A percentile compares a stretch with the other conserved stretches of the same genome.
Conservation (phyloP, 2,329 filamentous ascomycete species). For the Colletotrichum liriopes region DNA sequence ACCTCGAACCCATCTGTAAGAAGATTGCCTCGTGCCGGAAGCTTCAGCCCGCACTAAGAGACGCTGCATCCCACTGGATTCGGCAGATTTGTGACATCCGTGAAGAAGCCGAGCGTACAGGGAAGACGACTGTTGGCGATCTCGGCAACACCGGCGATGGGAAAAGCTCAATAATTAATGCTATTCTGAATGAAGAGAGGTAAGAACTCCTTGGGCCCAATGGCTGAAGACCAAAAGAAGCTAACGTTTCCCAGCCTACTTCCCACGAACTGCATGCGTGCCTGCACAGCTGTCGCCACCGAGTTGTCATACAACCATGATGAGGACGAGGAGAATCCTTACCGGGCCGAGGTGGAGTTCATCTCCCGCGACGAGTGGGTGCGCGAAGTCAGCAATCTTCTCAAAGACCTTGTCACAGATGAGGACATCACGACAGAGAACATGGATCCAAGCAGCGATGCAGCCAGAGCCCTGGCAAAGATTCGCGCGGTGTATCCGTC, state of each 20-base stretch:
- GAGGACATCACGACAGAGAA: slow-evolving; percentile 48
- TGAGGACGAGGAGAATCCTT: slow-evolving; percentile 53
- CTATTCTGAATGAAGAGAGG: slow-evolving; percentile 8
- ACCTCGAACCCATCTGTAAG: not conserved
- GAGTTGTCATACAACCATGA: slow-evolving; percentile 73
- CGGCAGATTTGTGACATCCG: not conserved
- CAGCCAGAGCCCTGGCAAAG: slow-evolving; percentile 57
- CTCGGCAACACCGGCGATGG: slow-evolving; percentile 33
- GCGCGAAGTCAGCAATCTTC: slow-evolving; percentile 64
- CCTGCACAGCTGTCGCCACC: slow-evolving; percentile 74
- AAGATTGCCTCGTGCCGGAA: not conserved
- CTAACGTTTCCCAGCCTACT: slow-evolving; percentile 51
- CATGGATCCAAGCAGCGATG: slow-evolving; percentile 50
- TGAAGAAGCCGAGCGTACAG: not conserved
- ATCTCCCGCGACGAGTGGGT: slow-evolving; percentile 67
- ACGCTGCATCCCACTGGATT: not conserved
- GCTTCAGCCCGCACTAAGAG: not conserved
- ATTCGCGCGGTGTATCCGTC: slow-evolving; percentile 63
- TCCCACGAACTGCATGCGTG: slow-evolving; percentile 67
- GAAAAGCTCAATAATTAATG: slow-evolving; percentile 24
- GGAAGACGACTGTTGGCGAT: slow-evolving; percentile 1
- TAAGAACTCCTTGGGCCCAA: not conserved
- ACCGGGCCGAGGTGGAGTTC: slow-evolving; percentile 72
- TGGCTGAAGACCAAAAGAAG: accelerated
- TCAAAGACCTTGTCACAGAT: slow-evolving; percentile 61